A percentile compares a stretch with the other conserved stretches of the same genome.
These are phyloP conservation scores for Rhodamnia rubescens DNA, from an alignment of 345 rosid species.

Conservation along the genomic window DNA sequence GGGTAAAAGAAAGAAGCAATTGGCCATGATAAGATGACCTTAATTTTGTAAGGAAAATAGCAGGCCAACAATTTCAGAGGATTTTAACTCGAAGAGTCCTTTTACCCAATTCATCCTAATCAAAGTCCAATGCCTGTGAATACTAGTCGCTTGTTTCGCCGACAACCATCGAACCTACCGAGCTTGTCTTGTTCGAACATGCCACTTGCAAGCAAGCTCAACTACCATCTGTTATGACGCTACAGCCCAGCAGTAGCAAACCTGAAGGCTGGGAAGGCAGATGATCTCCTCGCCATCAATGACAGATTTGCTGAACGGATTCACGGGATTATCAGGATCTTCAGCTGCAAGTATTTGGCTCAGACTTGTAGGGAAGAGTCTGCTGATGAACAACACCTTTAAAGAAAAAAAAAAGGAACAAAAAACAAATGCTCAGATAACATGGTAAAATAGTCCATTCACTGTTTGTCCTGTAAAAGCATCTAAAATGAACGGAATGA, in stretches of 20 bases:
- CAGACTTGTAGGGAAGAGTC: not conserved
- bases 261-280: not conserved
- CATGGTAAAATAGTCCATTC: not conserved
- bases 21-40: too few species aligned
- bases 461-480: not conserved
- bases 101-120: too few species aligned
- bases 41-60: too few species aligned
- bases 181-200: not conserved
- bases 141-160: too few species aligned
- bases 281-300: not conserved
- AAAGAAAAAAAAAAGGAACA: not conserved
- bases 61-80: too few species aligned
- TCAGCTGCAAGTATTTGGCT: not conserved
- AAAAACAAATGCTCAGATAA: not conserved
- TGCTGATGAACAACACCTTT: not conserved
- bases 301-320: not conserved
- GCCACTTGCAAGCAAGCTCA: too few species aligned
- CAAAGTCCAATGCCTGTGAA: too few species aligned
- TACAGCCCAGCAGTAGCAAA: not conserved
- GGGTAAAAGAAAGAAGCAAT: too few species aligned
- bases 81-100: too few species aligned
- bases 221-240: not conserved
- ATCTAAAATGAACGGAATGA: not conserved
- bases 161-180: not conserved
- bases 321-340: not conserved